A percentile compares a stretch with the other conserved stretches of the same genome.
Evolutionary conservation across 805 yeast species (phyloP).

Genomic region (Saccharomyces mikatae): DNA sequence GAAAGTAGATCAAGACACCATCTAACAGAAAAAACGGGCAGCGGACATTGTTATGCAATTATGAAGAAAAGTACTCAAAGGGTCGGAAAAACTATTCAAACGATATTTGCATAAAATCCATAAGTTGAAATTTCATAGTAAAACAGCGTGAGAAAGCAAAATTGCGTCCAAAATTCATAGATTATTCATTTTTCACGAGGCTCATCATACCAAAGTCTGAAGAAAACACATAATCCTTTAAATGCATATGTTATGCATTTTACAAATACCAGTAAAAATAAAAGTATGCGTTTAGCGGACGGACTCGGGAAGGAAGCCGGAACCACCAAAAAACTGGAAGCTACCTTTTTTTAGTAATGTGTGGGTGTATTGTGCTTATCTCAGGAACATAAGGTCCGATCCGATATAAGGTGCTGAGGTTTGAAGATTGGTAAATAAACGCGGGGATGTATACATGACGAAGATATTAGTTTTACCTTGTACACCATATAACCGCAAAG

Average conservation of each 20-base stretch:
- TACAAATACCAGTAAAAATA: background rate
- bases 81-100: background rate
- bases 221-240: background rate
- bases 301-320: background rate
- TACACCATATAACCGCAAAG: background rate
- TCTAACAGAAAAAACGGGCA: background rate
- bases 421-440: background rate
- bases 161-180: background rate
- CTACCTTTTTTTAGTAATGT: background rate
- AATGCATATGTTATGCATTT: background rate
- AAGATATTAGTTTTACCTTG: background rate
- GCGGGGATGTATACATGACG: background rate
- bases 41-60: background rate
- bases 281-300: background rate
- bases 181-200: background rate
- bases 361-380: background rate
- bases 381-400: no score
- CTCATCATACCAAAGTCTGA: background rate
- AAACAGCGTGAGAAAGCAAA: background rate
- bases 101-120: background rate
- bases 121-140: background rate
- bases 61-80: background rate
- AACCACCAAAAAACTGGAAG: constrained; percentile 1
- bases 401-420: background rate
- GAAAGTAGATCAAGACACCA: background rate